Conservation (phyloP, 2,329 filamentous ascomycete genomes). For the Aureobasidium lini region DNA sequence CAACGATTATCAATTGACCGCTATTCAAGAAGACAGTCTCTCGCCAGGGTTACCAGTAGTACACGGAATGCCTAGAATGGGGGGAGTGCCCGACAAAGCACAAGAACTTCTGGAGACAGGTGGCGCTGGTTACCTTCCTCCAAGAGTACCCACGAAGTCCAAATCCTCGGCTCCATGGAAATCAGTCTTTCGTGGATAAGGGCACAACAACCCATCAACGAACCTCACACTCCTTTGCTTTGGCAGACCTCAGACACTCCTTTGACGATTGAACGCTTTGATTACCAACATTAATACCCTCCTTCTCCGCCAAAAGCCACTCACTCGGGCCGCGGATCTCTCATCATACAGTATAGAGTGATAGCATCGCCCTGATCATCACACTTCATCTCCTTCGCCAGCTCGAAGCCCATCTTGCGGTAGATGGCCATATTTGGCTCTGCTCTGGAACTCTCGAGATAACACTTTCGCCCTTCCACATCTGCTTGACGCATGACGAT, state of each 20-base stretch:
- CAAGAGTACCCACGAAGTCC: neutral
- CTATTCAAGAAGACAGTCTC: conserved; percentile 5
- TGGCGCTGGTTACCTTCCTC: conserved; percentile 3
- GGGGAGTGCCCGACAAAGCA: conserved; percentile 5
- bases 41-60: neutral
- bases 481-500: conserved; percentile 58
- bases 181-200: neutral
- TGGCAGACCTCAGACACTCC: neutral
- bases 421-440: conserved; percentile 66
- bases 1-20: neutral
- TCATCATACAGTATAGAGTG: conserved; percentile 40
- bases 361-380: conserved; percentile 51
- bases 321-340: conserved; percentile 26
- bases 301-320: neutral
- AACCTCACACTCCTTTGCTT: neutral
- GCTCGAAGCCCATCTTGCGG: conserved; percentile 58
- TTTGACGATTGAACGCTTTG: conserved; percentile 5
- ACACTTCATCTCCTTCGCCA: conserved; percentile 59
- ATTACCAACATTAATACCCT: neutral
- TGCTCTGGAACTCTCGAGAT: conserved; percentile 62
- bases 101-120: conserved; percentile 1
- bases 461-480: conserved; percentile 55
- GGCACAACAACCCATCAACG: neutral
- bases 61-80: neutral
- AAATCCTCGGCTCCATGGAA: neutral